A percentile compares a stretch with the other conserved stretches of the same genome.
These are phyloP conservation scores for Vitis cinerea DNA, from an alignment of 164 flowering plant genomes.

Conservation along the genomic window DNA sequence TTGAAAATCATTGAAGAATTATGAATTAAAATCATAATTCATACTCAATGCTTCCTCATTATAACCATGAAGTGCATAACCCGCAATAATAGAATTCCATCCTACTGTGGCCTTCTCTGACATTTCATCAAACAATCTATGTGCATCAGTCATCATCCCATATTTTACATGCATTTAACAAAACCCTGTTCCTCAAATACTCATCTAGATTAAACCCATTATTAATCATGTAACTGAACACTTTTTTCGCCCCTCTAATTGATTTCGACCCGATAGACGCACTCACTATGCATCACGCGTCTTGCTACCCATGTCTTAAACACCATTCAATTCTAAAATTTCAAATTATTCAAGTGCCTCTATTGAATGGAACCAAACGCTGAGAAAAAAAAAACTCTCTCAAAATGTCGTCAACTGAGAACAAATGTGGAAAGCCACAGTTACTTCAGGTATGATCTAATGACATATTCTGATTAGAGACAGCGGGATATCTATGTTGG, in stretches of 20 bases:
- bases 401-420: slow-evolving; percentile 7
- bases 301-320: slow-evolving; percentile 21
- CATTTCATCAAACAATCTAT: slow-evolving; percentile 57
- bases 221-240: slow-evolving; percentile 33
- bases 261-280: slow-evolving; percentile 55
- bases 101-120: slow-evolving; percentile 59
- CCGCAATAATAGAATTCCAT: slow-evolving; percentile 64
- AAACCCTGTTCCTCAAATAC: slow-evolving; percentile 52
- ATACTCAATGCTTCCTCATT: slow-evolving; percentile 53
- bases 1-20: too few relatives aligned
- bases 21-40: too few relatives aligned
- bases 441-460: slow-evolving; percentile 20
- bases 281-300: slow-evolving; percentile 49
- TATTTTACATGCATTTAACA: slow-evolving; percentile 61
- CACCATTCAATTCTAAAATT: slow-evolving; percentile 10
- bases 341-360: slow-evolving; percentile 54
- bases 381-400: slow-evolving; percentile 9
- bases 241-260: slow-evolving; percentile 43
- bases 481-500: slow-evolving; percentile 26
- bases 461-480: slow-evolving; percentile 21
- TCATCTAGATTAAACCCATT: slow-evolving; percentile 43
- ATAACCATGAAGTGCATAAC: slow-evolving; percentile 67
- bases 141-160: slow-evolving; percentile 57
- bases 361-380: slow-evolving; percentile 12
- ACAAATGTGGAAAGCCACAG: slow-evolving; percentile 9